A percentile compares a stretch with the other conserved stretches of the same genome.
Conservation (phyloP, 495 filamentous ascomycete species). For the Aspergillus panamensis region DNA sequence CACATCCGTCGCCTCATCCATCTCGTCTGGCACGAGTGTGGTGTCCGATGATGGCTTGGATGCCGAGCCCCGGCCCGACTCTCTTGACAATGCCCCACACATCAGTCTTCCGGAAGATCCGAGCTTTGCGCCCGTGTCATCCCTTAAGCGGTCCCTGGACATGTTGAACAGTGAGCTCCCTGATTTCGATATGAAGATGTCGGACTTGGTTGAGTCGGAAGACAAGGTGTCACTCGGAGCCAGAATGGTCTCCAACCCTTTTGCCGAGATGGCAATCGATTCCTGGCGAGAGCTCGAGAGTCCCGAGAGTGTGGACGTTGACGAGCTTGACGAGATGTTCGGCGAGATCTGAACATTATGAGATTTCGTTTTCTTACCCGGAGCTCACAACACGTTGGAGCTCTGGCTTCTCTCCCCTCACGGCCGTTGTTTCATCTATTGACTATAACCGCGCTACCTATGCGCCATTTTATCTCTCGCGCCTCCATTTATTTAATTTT, state of each 20-base stretch:
- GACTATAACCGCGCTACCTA: background rate
- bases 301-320: conserved; percentile 84
- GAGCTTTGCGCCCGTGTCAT: conserved; percentile 31
- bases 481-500: background rate
- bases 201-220: conserved; percentile 43
- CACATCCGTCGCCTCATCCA: conserved; percentile 42
- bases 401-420: conserved; percentile 19
- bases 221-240: conserved; percentile 38
- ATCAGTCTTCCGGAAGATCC: conserved; percentile 37
- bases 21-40: conserved; percentile 49
- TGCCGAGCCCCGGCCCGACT: conserved; percentile 22
- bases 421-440: background rate
- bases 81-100: conserved; percentile 29
- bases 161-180: conserved; percentile 42
- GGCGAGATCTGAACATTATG: conserved; percentile 39
- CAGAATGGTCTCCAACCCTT: conserved; percentile 45
- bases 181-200: conserved; percentile 46
- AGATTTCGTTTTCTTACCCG: background rate
- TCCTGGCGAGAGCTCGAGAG: conserved; percentile 65
- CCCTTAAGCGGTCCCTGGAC: conserved; percentile 45
- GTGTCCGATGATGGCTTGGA: conserved; percentile 32
- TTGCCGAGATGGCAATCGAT: conserved; percentile 35
- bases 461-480: background rate
- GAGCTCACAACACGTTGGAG: background rate
- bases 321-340: conserved; percentile 90